phyloP scores from a whole-genome alignment of 305 asterid species.

The Plantago rigida region DNA sequence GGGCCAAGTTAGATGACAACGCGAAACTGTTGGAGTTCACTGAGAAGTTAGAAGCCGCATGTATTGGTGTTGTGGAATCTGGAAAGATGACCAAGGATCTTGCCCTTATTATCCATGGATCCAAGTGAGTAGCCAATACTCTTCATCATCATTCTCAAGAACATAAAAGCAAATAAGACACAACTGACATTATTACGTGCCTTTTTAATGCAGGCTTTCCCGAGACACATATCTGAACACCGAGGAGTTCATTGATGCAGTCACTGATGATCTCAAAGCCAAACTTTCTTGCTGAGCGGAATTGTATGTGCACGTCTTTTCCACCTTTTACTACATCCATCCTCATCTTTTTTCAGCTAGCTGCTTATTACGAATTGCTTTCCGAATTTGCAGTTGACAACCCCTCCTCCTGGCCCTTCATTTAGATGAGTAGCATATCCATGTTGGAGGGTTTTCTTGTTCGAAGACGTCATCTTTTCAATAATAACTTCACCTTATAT shows the following conservation, averaged over 20 bases:
- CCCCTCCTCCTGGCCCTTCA: conserved; percentile 11
- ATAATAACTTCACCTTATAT: conserved; percentile 24
- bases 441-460: conserved; percentile 1
- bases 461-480: conserved; percentile 22
- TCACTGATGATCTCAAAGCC: conserved; percentile 68
- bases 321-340: not conserved
- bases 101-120: conserved; percentile 75
- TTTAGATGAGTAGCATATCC: conserved; percentile 5
- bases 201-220: conserved; percentile 37
- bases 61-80: conserved; percentile 71
- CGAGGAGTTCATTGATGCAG: conserved; percentile 82
- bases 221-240: conserved; percentile 62
- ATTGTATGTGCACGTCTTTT: conserved; percentile 27
- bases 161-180: not conserved
- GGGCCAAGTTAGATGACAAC: conserved; percentile 80
- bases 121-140: conserved; percentile 45
- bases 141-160: not conserved
- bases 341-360: not conserved
- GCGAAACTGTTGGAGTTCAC: conserved; percentile 66
- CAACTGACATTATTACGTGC: not conserved
- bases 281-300: conserved; percentile 44
- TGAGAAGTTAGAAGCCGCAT: conserved; percentile 71
- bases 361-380: conserved; percentile 6
- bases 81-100: conserved; percentile 99
- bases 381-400: conserved; percentile 28